Conservation (phyloP, 495 filamentous ascomycete species). For the Penicillium waksmanii region DNA sequence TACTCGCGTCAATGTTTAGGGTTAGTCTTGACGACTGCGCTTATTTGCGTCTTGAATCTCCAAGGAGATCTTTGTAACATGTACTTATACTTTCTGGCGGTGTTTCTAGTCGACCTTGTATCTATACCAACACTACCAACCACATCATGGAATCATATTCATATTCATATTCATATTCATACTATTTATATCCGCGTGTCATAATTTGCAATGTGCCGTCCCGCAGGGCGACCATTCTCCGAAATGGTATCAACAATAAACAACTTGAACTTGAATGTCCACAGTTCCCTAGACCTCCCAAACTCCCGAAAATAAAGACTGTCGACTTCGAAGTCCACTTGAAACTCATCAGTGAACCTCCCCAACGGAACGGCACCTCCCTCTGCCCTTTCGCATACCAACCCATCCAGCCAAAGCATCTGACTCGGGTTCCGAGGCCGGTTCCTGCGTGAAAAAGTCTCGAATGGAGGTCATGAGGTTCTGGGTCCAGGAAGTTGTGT, state of each 20-base stretch:
- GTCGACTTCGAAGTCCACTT: neutral
- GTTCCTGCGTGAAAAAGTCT: conserved; percentile 12
- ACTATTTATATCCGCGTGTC: neutral
- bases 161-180: conserved; percentile 1
- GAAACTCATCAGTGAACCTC: conserved; percentile 21
- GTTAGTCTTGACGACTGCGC: conserved; percentile 28
- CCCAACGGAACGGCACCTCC: conserved; percentile 31
- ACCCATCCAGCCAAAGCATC: conserved; percentile 32
- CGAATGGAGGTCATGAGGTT: conserved; percentile 17
- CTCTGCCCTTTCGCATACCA: conserved; percentile 21
- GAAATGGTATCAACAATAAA: too few species aligned
- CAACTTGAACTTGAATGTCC: too few species aligned
- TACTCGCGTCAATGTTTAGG: conserved; percentile 52
- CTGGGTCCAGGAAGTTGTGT: conserved; percentile 17
- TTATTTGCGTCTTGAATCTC: conserved; percentile 3
- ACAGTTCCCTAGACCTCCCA: too few species aligned
- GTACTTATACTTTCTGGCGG: conserved; percentile 27
- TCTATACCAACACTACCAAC: conserved; percentile 24
- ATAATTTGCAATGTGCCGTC: neutral
- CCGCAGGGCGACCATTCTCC: neutral
- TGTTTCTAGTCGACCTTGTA: conserved; percentile 29
- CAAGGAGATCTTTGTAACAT: conserved; percentile 22
- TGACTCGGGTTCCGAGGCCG: conserved; percentile 18
- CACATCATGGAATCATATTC: conserved; percentile 21
- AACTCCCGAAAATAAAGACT: too few species aligned